phyloP scores from a whole-genome alignment of 495 filamentous ascomycete genomes.

The Penicillium dipodomyicola region DNA sequence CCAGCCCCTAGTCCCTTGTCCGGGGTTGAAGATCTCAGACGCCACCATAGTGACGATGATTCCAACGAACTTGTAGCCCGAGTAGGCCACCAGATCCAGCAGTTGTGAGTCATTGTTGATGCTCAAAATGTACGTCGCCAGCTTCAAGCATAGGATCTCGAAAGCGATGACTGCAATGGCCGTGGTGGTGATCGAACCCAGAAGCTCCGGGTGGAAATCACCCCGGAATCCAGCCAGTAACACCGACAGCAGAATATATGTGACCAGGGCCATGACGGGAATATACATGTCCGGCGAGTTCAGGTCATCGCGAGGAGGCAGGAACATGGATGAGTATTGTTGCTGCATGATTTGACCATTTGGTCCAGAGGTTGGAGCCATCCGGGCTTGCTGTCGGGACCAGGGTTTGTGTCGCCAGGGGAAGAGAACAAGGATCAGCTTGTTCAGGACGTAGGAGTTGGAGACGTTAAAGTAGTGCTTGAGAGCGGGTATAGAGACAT shows the following conservation, averaged over 20 bases:
- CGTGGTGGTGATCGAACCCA: slow-evolving; percentile 82
- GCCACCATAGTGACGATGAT: slow-evolving; percentile 82
- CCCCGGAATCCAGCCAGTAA: slow-evolving; percentile 89
- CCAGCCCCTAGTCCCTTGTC: slow-evolving; percentile 79
- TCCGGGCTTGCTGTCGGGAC: slow-evolving; percentile 68
- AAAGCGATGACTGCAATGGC: slow-evolving; percentile 77
- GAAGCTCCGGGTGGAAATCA: slow-evolving; percentile 86
- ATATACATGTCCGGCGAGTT: slow-evolving; percentile 99
- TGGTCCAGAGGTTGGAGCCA: slow-evolving; percentile 54
- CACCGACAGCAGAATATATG: slow-evolving; percentile 90
- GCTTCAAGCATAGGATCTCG: slow-evolving; percentile 85
- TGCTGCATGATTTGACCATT: slow-evolving; percentile 57
- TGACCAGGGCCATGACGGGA: slow-evolving; percentile 80
- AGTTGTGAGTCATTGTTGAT: slow-evolving; percentile 88
- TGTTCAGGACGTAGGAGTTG: slow-evolving; percentile 84
- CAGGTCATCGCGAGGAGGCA: slow-evolving; percentile 93
- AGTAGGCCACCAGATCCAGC: slow-evolving; percentile 90
- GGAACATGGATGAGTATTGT: slow-evolving; percentile 74
- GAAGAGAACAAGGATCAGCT: slow-evolving; percentile 86
- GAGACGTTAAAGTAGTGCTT: slow-evolving; percentile 98
- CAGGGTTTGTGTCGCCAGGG: slow-evolving; percentile 97
- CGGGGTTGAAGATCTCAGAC: slow-evolving; percentile 71
- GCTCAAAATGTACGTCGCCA: slow-evolving; percentile 86
- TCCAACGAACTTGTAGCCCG: slow-evolving; percentile 97
- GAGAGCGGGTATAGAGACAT: slow-evolving; percentile 85